These are phyloP conservation scores for Gnetum montanum DNA, from an alignment of 75 land plant genomes.

Conservation along the genomic window DNA sequence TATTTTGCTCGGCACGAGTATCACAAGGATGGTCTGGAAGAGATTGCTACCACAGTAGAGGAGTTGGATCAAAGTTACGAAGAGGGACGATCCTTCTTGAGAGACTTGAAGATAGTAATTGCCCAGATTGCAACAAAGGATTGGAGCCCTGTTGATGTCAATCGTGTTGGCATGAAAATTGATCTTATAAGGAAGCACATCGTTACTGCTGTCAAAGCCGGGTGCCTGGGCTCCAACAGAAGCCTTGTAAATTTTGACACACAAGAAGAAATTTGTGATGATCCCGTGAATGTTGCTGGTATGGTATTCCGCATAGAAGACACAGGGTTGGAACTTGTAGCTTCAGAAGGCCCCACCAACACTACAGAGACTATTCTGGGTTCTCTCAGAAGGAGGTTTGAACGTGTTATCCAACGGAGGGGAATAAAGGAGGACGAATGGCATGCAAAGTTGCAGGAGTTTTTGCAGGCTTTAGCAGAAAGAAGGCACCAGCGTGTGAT, in stretches of 20 bases:
- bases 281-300: not conserved
- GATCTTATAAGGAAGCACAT: conserved; percentile 12
- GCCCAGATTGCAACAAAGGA: conserved; percentile 28
- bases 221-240: conserved; percentile 4
- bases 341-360: not conserved
- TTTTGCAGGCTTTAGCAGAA: conserved; percentile 16
- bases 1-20: conserved; percentile 20
- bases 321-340: conserved; percentile 1
- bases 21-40: conserved; percentile 9
- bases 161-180: conserved; percentile 14
- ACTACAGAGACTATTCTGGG: conserved; percentile 1
- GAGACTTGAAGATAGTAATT: conserved; percentile 26
- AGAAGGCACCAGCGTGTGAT: conserved; percentile 13
- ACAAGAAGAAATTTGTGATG: not conserved
- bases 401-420: conserved; percentile 9
- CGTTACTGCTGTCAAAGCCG: conserved; percentile 10
- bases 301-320: not conserved
- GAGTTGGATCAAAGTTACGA: conserved; percentile 5
- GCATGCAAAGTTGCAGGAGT: conserved; percentile 14
- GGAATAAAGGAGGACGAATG: conserved; percentile 14
- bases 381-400: conserved; percentile 7
- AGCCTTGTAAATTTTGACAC: not conserved
- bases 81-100: conserved; percentile 10
- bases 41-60: conserved; percentile 9
- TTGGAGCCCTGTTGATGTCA: conserved; percentile 17